Evolutionary conservation across 495 filamentous ascomycete genomes (phyloP).

Genomic region (Xylaria telfairii): DNA sequence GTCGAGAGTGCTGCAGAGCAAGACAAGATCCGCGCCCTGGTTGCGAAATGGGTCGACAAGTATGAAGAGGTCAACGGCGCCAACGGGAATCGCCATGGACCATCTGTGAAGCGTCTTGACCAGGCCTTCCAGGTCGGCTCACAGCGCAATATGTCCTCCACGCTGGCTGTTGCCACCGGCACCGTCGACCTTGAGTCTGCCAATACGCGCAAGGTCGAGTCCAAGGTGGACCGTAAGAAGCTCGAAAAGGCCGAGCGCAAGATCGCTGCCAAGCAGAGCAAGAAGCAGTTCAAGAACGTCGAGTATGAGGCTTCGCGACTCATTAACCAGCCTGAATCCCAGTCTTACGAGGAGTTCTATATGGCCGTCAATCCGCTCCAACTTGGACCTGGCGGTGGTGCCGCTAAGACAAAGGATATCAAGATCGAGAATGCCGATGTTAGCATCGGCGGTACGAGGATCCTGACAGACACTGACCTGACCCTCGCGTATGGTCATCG

Average conservation of each 20-base stretch:
- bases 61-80: constrained; percentile 75
- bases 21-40: constrained; percentile 76
- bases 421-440: constrained; percentile 97
- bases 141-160: constrained; percentile 94
- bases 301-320: constrained; percentile 95
- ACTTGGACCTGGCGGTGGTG: constrained; percentile 65
- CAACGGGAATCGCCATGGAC: constrained; percentile 60
- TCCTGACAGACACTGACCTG: constrained; percentile 85
- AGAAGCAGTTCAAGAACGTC: constrained; percentile 97
- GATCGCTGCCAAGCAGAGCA: constrained; percentile 97
- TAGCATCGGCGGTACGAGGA: constrained; percentile 85
- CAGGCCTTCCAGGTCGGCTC: constrained; percentile 95
- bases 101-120: constrained; percentile 85
- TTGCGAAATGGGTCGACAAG: constrained; percentile 88
- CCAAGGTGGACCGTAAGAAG: constrained; percentile 97
- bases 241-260: constrained; percentile 98
- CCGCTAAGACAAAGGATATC: constrained; percentile 97
- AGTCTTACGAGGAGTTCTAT: constrained; percentile 99
- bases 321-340: constrained; percentile 80
- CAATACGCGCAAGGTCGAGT: constrained; percentile 90
- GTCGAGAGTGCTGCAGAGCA: constrained; percentile 68
- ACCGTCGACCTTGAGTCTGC: constrained; percentile 93
- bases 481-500: constrained; percentile 92
- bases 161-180: constrained; percentile 82
- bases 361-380: constrained; percentile 99